Percentiles rank a stretch among this genome's conserved stretches.
Conservation (phyloP, 2,329 filamentous ascomycete species). For the Diaporthe helianthi region DNA sequence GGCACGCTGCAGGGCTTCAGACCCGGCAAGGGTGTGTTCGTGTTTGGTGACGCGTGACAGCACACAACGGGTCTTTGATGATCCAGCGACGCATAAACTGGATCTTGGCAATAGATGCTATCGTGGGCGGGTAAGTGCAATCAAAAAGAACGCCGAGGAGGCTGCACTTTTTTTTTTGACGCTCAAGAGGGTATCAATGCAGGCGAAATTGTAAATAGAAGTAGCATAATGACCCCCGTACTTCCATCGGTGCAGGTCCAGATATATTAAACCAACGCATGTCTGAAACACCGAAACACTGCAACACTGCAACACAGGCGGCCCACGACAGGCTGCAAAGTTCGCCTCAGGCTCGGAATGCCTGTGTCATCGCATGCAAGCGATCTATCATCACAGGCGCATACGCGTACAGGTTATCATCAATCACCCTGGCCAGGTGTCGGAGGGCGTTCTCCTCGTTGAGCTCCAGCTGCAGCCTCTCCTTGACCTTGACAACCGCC, state of each 20-base stretch:
- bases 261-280: background rate
- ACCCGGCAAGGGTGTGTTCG: constrained; percentile 87
- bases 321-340: background rate
- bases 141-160: background rate
- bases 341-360: constrained; percentile 72
- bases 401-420: constrained; percentile 87
- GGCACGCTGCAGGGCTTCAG: constrained; percentile 85
- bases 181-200: constrained; percentile 13
- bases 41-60: constrained; percentile 69
- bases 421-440: constrained; percentile 87
- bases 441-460: constrained; percentile 91
- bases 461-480: constrained; percentile 90
- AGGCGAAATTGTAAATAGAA: constrained; percentile 8
- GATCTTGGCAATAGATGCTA: background rate
- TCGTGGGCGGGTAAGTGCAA: background rate
- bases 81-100: background rate
- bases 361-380: constrained; percentile 91
- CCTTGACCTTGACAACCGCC: constrained; percentile 92
- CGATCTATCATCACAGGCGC: constrained; percentile 95
- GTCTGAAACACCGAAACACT: too few species aligned
- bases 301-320: background rate
- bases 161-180: background rate
- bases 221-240: background rate
- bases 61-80: background rate
- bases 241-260: background rate